Percentiles rank a stretch among this genome's conserved stretches.
phyloP scores from a whole-genome alignment of 768 basidiomycete species.

The Suillus variegatus region DNA sequence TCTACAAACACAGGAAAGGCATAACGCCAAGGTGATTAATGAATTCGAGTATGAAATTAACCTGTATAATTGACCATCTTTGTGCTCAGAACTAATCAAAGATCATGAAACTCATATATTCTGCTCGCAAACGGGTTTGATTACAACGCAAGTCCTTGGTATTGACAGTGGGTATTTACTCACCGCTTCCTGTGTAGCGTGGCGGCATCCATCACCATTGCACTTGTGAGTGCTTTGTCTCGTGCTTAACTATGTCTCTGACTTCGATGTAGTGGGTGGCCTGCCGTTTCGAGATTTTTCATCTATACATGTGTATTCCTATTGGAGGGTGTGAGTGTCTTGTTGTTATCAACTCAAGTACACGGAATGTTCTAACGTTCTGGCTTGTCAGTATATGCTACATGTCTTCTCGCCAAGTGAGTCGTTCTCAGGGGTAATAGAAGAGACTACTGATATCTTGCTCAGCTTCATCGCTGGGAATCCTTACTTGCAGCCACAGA shows the following conservation, averaged over 20 bases:
- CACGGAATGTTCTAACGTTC: too few species aligned
- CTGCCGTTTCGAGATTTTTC: constrained; percentile 17
- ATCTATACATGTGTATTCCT: constrained; percentile 27
- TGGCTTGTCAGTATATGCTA: too few species aligned
- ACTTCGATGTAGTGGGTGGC: constrained; percentile 18
- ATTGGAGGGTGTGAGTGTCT: constrained; percentile 20
- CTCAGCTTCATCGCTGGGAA: too few species aligned
- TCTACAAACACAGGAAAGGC: constrained; percentile 11
- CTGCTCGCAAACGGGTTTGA: constrained; percentile 15
- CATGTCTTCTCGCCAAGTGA: too few species aligned
- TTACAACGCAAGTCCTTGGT: constrained; percentile 20
- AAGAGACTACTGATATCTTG: too few species aligned
- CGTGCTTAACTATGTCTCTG: background rate
- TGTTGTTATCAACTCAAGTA: background rate
- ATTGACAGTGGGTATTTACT: background rate
- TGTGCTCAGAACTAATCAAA: constrained; percentile 13
- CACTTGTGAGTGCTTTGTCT: constrained; percentile 17
- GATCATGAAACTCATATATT: constrained; percentile 14
- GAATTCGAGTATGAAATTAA: background rate
- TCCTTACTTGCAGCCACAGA: constrained; percentile 23
- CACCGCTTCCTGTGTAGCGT: constrained; percentile 13
- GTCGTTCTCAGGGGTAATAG: too few species aligned
- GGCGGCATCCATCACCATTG: constrained; percentile 12
- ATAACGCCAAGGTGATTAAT: constrained; percentile 15
- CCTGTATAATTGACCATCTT: background rate